A percentile compares a stretch with the other conserved stretches of the same genome.
These are phyloP conservation scores for Trebouxia sp. DNA, from an alignment of 139 green algal species.

Conservation along the genomic window DNA sequence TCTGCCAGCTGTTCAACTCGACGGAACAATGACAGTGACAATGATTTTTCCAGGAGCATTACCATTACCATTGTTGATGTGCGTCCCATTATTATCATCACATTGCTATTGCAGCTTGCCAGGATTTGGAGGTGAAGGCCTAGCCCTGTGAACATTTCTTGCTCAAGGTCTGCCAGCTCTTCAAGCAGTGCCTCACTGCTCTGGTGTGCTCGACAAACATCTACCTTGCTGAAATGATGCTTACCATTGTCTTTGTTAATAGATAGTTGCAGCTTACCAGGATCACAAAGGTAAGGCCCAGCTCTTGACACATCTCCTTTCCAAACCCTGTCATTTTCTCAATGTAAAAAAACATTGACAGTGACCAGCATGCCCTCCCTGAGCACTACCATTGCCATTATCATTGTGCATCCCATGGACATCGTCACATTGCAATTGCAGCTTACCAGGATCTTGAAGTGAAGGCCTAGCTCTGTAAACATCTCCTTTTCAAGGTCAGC, in stretches of 20 bases:
- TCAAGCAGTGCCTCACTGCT: slow-evolving; percentile 87
- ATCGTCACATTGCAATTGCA: not conserved
- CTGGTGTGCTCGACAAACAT: slow-evolving; percentile 94
- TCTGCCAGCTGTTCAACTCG: too few relatives aligned
- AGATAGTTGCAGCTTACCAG: too few relatives aligned
- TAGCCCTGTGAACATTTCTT: slow-evolving; percentile 86
- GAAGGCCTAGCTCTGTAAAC: slow-evolving; percentile 91
- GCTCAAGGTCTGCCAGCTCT: slow-evolving; percentile 80
- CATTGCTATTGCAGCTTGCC: not conserved
- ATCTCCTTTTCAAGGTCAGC: slow-evolving; percentile 82
- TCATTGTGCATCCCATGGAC: not conserved
- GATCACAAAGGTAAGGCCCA: too few relatives aligned
- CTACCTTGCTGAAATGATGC: slow-evolving; percentile 98
- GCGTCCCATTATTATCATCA: not conserved
- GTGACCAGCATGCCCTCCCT: too few relatives aligned
- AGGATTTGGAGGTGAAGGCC: slow-evolving; percentile 94
- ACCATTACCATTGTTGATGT: not conserved
- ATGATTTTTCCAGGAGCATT: too few relatives aligned
- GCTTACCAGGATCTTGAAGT: slow-evolving; percentile 84
- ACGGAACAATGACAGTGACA: too few relatives aligned
- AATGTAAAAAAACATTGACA: too few relatives aligned
- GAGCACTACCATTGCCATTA: too few relatives aligned
- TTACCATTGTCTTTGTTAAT: too few relatives aligned
- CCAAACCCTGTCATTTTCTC: too few relatives aligned
- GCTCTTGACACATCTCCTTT: too few relatives aligned